These are phyloP conservation scores for Colletotrichum destructivum DNA, from an alignment of 2,329 filamentous ascomycete genomes.

Conservation along the genomic window DNA sequence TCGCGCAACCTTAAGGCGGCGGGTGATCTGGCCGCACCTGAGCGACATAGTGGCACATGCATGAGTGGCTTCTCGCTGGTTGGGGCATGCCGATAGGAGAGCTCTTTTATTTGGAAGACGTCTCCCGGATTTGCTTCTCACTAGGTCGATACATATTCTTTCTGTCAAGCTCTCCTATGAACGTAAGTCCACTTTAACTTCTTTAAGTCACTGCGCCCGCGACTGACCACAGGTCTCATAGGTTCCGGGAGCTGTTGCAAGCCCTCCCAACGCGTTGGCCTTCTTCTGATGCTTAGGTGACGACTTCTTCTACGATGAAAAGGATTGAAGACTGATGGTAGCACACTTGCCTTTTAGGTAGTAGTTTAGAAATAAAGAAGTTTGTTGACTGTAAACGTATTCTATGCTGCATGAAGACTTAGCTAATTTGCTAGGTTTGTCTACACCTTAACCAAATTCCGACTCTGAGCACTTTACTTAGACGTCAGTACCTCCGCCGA, in stretches of 20 bases:
- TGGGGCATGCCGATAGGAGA: slow-evolving; percentile 46
- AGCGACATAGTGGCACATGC: slow-evolving; percentile 46
- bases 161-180: slow-evolving; percentile 41
- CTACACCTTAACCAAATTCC: too few relatives aligned
- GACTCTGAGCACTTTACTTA: too few relatives aligned
- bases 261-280: not conserved
- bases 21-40: too few relatives aligned
- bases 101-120: slow-evolving; percentile 43
- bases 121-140: slow-evolving; percentile 29
- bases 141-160: slow-evolving; percentile 41
- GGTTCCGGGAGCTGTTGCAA: not conserved
- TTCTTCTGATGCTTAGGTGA: not conserved
- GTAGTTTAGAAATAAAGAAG: too few relatives aligned
- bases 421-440: too few relatives aligned
- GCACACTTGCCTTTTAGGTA: too few relatives aligned
- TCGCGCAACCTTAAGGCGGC: too few relatives aligned
- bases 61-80: slow-evolving; percentile 43
- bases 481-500: too few relatives aligned
- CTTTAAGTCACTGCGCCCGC: not conserved
- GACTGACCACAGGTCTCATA: not conserved
- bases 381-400: too few relatives aligned
- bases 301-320: not conserved
- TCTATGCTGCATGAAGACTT: too few relatives aligned
- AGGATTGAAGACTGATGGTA: too few relatives aligned
- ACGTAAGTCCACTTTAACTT: slow-evolving; percentile 26